phyloP scores from a whole-genome alignment of 140 eudicot species.

The Oenanthe javanica region DNA sequence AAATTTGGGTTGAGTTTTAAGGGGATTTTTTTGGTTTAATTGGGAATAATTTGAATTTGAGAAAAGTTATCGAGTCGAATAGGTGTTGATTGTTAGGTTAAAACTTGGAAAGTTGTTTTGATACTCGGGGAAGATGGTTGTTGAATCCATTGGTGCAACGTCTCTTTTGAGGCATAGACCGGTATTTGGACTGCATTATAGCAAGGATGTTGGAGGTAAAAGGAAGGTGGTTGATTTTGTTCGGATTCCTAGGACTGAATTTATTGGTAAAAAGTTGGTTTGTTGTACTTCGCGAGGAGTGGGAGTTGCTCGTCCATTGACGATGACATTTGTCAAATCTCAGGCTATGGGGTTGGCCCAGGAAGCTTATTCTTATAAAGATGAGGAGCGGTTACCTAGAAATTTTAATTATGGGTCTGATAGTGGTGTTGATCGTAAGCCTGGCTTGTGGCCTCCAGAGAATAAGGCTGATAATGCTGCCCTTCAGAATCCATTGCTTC shows the following conservation, averaged over 20 bases:
- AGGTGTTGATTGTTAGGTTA: neutral
- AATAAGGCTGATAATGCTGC: slow-evolving; percentile 71
- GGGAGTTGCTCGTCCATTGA: slow-evolving; percentile 16
- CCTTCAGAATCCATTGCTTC: slow-evolving; percentile 67
- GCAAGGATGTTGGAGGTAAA: slow-evolving; percentile 26
- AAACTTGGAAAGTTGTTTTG: neutral
- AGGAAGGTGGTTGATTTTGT: slow-evolving; percentile 11
- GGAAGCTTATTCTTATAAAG: slow-evolving; percentile 46
- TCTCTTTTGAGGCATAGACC: slow-evolving; percentile 58
- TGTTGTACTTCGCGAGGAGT: slow-evolving; percentile 16
- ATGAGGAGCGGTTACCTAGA: slow-evolving; percentile 32
- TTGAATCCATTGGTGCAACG: slow-evolving; percentile 58
- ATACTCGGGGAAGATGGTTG: slow-evolving; percentile 54
- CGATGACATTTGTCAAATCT: slow-evolving; percentile 27
- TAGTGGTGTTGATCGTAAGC: slow-evolving; percentile 34
- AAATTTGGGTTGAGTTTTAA: slow-evolving; percentile 4
- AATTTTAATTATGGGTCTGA: slow-evolving; percentile 30
- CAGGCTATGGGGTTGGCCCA: slow-evolving; percentile 76
- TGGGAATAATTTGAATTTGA: neutral
- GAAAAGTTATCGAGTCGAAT: neutral
- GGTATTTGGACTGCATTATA: slow-evolving; percentile 24
- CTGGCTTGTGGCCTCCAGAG: slow-evolving; percentile 73
- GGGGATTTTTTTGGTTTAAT: slow-evolving; percentile 5
- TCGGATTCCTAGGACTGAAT: slow-evolving; percentile 9
- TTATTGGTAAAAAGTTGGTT: slow-evolving; percentile 20